These are phyloP conservation scores for Penicillium palitans DNA, from an alignment of 2,329 filamentous ascomycete species.

Conservation along the genomic window DNA sequence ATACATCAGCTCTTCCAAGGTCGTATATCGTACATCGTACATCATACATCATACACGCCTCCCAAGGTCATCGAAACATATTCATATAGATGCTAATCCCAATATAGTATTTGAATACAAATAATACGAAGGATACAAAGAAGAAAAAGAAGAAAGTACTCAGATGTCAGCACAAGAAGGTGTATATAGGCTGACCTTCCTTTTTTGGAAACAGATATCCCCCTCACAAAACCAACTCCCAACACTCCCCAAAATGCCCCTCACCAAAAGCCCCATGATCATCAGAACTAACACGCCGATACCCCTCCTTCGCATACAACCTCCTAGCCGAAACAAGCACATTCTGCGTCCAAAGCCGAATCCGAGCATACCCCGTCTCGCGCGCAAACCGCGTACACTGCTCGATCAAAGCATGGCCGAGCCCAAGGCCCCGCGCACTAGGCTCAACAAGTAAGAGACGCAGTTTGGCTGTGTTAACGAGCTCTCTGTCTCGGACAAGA, in stretches of 20 bases:
- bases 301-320: constrained; percentile 23
- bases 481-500: constrained; percentile 17
- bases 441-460: constrained; percentile 5
- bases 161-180: too few species aligned
- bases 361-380: constrained; percentile 15
- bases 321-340: constrained; percentile 16
- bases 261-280: constrained; percentile 19
- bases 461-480: not conserved
- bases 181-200: not conserved
- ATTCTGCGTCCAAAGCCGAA: constrained; percentile 23
- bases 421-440: constrained; percentile 15
- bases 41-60: not conserved
- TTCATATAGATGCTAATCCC: not conserved
- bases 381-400: constrained; percentile 22
- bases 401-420: constrained; percentile 17
- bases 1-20: not conserved
- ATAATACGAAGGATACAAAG: too few species aligned
- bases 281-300: constrained; percentile 16
- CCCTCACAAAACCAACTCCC: constrained; percentile 16
- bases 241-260: constrained; percentile 18
- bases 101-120: not conserved
- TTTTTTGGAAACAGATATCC: not conserved
- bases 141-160: not conserved
- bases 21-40: too few species aligned
- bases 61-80: not conserved